A percentile compares a stretch with the other conserved stretches of the same genome.
phyloP scores from a whole-genome alignment of 768 basidiomycete genomes.

The Naganishia randhawae region DNA sequence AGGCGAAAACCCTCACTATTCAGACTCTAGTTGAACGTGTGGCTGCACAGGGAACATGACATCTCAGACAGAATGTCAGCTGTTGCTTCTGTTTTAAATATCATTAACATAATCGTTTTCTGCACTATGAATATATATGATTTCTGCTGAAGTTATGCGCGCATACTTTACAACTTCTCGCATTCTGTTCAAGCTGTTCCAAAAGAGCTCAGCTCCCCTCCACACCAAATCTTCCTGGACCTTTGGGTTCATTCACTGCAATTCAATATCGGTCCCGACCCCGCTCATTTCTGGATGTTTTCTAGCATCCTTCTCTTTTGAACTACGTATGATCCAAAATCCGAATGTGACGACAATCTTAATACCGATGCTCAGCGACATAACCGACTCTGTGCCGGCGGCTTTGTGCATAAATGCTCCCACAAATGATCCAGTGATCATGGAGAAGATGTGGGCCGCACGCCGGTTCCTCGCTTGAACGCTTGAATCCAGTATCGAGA shows the following conservation, averaged over 20 bases:
- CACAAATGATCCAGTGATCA: neutral
- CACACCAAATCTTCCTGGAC: neutral
- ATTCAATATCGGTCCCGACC: neutral
- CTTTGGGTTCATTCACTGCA: neutral
- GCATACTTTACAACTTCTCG: too few species aligned
- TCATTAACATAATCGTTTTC: too few species aligned
- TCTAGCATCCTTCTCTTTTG: neutral
- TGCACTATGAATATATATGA: too few species aligned
- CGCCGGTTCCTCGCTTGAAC: slow-evolving; percentile 6
- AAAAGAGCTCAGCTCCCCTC: too few species aligned
- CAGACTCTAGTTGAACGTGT: slow-evolving; percentile 19
- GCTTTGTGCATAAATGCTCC: slow-evolving; percentile 10
- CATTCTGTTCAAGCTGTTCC: too few species aligned
- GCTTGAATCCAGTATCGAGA: neutral
- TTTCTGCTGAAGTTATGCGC: too few species aligned
- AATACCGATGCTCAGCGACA: neutral
- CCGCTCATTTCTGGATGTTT: neutral
- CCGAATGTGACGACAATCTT: neutral
- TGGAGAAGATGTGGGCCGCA: neutral
- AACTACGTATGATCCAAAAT: neutral
- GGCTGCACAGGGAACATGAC: neutral
- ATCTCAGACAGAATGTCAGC: too few species aligned
- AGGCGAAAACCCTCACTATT: slow-evolving; percentile 27
- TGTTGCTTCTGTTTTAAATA: too few species aligned
- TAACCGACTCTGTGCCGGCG: neutral